phyloP scores from a whole-genome alignment of 495 filamentous ascomycete genomes.

The Penicillium turbatum region DNA sequence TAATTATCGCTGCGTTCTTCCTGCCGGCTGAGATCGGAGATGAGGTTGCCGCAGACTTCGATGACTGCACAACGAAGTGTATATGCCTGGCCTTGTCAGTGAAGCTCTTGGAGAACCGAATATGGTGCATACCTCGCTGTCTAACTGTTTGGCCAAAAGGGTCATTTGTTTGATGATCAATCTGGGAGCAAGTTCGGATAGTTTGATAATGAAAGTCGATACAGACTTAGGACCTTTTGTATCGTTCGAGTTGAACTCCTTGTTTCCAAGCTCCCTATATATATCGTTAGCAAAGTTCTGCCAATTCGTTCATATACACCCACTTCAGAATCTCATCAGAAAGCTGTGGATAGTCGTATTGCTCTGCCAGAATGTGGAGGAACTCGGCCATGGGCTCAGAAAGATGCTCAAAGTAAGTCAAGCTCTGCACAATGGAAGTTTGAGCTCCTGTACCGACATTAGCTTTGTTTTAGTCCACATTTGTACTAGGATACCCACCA shows the following conservation, averaged over 20 bases:
- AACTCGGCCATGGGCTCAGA: conserved; percentile 99
- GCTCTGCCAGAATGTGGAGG: conserved; percentile 88
- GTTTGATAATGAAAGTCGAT: conserved; percentile 89
- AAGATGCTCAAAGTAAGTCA: conserved; percentile 97
- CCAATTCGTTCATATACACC: not conserved
- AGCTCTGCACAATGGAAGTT: conserved; percentile 93
- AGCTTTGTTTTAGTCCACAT: conserved; percentile 9
- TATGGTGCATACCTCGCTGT: conserved; percentile 68
- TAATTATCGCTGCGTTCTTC: conserved; percentile 86
- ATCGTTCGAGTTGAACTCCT: conserved; percentile 96
- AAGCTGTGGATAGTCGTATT: conserved; percentile 97
- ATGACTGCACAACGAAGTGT: conserved; percentile 89
- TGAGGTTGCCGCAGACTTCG: conserved; percentile 97
- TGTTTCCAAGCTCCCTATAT: conserved; percentile 81
- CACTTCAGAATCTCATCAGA: conserved; percentile 83
- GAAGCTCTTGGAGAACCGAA: not conserved
- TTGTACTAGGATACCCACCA: conserved; percentile 50
- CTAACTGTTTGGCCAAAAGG: conserved; percentile 83
- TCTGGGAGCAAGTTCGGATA: conserved; percentile 92
- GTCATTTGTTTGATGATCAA: conserved; percentile 97
- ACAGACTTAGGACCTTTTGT: conserved; percentile 93
- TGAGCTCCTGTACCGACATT: conserved; percentile 67
- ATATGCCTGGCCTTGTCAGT: conserved; percentile 61
- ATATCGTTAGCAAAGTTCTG: conserved; percentile 13
- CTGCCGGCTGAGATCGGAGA: conserved; percentile 82